A percentile compares a stretch with the other conserved stretches of the same genome.
Conservation (phyloP, 148 eudicot genomes). For the Agrostemma githago region DNA sequence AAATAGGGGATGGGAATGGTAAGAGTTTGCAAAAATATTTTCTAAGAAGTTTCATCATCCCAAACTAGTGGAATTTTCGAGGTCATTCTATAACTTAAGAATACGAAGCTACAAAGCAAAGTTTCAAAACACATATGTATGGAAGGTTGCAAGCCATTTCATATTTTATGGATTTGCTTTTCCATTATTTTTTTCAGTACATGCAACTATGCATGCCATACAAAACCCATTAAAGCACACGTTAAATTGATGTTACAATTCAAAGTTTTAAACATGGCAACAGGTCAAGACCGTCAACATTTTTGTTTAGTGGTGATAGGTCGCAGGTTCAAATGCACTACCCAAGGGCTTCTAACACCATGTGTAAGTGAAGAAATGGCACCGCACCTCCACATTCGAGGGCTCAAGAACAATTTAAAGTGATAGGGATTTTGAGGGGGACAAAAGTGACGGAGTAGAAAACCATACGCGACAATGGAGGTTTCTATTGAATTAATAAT, state of each 20-base stretch:
- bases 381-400: no score
- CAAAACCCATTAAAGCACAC: background rate
- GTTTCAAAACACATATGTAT: background rate
- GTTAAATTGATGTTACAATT: background rate
- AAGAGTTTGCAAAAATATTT: background rate
- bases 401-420: no score
- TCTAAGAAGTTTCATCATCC: slow-evolving; percentile 5
- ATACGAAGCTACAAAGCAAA: slow-evolving; percentile 7
- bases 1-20: background rate
- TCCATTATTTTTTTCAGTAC: background rate
- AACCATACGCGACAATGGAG: no score
- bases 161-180: background rate
- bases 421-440: no score
- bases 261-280: background rate
- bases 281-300: background rate
- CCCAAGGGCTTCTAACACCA: no score
- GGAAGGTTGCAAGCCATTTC: background rate
- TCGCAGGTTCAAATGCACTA: no score
- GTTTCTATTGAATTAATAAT: no score
- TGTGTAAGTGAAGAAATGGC: no score
- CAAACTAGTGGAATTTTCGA: background rate
- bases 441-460: no score
- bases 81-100: slow-evolving; percentile 2
- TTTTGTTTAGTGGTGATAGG: no score
- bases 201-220: background rate